These are phyloP conservation scores for Cystobasidium ongulense DNA, from an alignment of 768 basidiomycete genomes.

Conservation along the genomic window DNA sequence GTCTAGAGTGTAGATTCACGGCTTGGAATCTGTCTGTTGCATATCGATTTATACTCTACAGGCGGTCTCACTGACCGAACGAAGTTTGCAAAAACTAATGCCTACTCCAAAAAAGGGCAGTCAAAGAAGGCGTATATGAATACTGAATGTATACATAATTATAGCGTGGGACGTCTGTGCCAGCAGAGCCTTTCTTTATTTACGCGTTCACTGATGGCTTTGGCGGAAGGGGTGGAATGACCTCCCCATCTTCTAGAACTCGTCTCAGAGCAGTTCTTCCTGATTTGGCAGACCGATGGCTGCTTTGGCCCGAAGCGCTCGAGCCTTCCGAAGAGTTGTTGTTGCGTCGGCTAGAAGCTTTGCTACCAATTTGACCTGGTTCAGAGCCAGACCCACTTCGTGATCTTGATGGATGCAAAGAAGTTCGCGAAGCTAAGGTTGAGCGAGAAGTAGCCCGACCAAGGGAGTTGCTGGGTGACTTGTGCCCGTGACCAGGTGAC, in stretches of 20 bases:
- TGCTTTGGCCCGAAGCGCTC: not conserved
- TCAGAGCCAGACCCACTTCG: not conserved
- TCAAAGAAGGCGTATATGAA: too few relatives aligned
- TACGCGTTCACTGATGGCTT: not conserved
- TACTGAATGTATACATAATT: too few relatives aligned
- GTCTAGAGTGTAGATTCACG: not conserved
- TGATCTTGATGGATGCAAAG: not conserved
- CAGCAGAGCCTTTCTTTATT: too few relatives aligned
- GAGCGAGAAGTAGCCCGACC: not conserved
- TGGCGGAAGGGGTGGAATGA: not conserved
- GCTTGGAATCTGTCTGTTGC: too few relatives aligned
- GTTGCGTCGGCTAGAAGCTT: not conserved
- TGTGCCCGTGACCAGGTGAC: not conserved
- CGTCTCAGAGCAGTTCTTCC: not conserved
- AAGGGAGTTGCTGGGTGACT: not conserved
- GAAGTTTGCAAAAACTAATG: too few relatives aligned
- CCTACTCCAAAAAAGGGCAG: too few relatives aligned
- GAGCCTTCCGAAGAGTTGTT: slow-evolving; percentile 2
- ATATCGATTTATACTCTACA: too few relatives aligned
- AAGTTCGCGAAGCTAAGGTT: not conserved
- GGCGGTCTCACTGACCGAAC: too few relatives aligned
- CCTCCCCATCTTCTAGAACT: not conserved
- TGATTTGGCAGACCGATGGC: not conserved
- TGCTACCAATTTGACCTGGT: not conserved
- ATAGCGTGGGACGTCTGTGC: too few relatives aligned